Base-by-base conservation (phyloP, 2,329 filamentous ascomycete genomes). In the Hawksworthiomyces lignivorus region DNA sequence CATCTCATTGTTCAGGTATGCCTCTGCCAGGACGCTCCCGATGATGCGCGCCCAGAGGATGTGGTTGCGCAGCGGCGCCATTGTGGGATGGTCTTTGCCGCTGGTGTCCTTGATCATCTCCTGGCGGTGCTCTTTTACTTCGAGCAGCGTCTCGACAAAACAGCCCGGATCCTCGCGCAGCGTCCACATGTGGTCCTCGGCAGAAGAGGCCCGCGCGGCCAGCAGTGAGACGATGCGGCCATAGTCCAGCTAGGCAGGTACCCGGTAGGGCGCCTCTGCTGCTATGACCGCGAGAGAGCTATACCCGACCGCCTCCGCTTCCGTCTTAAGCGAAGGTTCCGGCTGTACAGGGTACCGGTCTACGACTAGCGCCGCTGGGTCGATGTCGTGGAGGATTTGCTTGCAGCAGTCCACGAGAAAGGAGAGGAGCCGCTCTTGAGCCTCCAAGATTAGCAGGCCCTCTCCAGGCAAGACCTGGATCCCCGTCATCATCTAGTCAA, bases 161-260 rank as follows among this genome's bases (percentile, higher is more conserved):
- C 78, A 80, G 1, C 57, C 57, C 0, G 76, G 75, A 51, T 82
- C 77, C 49, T 82, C 76, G 7, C 75, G 64, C 3, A 82, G 56
- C 0, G 63, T 51, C 66, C 67, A 74, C 0, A 78, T 32, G 48
- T 79, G 72, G 53, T 80, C 75, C 41, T 75, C 66, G 1, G 66
- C 64, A 4, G 62, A 61, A 0, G 59, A 51, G 1, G 50, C 50
- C 45, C 61, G 65, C 0, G 70, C 69, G 3, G 52, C 53, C 1
- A 75, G 56, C 4, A 80, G 50, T 2, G 56, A 52, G 29, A 64
- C 57, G 1, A 80, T 56, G 0, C 63, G 61, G 0, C 36, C 47
- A 1, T 78, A 54, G 47, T 79, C 64, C 0, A 77, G 53, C 3
- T 54, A 49, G 0, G 62, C 58, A 1, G 75, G 75, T 0, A 65